A percentile compares a stretch with the other conserved stretches of the same genome.
Conservation (phyloP, 257 asterid genomes). For the Galeopsis tetrahit region DNA sequence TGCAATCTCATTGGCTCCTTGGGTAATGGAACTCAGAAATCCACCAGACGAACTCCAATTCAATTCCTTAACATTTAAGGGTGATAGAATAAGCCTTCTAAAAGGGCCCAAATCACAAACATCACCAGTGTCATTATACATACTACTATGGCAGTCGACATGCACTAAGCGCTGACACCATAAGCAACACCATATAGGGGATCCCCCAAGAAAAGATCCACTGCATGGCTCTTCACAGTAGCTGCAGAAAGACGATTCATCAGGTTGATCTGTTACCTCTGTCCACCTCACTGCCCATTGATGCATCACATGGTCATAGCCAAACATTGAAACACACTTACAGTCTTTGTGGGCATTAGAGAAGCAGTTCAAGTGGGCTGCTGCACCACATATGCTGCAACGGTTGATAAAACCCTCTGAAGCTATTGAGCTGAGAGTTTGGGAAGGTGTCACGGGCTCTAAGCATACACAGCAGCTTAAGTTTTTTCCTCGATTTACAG, state of each 20-base stretch:
- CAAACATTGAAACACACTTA: conserved; percentile 86
- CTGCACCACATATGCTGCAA: conserved; percentile 88
- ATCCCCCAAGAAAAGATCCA: conserved; percentile 89
- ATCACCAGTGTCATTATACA: conserved; percentile 88
- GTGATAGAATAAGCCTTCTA: conserved; percentile 87
- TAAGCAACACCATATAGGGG: conserved; percentile 98
- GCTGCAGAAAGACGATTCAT: conserved; percentile 89
- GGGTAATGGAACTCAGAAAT: conserved; percentile 84
- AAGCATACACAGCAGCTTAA: conserved; percentile 90
- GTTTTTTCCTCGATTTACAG: conserved; percentile 80
- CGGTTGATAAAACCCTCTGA: conserved; percentile 77
- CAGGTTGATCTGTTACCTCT: conserved; percentile 87
- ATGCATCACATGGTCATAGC: conserved; percentile 72
- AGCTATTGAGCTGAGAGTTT: conserved; percentile 71
- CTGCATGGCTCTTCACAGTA: conserved; percentile 98
- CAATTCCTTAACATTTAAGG: conserved; percentile 74
- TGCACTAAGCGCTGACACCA: conserved; percentile 99
- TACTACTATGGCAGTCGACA: conserved; percentile 88
- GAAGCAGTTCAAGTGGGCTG: conserved; percentile 88
- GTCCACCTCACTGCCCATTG: conserved; percentile 99
- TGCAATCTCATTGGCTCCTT: conserved; percentile 98
- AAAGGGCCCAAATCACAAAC: conserved; percentile 90
- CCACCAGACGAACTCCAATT: conserved; percentile 68
- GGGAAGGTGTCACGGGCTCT: conserved; percentile 79
- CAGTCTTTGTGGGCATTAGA: conserved; percentile 84